Evolutionary conservation across 805 yeast species (phyloP).

Genomic region (Lachancea cidri): DNA sequence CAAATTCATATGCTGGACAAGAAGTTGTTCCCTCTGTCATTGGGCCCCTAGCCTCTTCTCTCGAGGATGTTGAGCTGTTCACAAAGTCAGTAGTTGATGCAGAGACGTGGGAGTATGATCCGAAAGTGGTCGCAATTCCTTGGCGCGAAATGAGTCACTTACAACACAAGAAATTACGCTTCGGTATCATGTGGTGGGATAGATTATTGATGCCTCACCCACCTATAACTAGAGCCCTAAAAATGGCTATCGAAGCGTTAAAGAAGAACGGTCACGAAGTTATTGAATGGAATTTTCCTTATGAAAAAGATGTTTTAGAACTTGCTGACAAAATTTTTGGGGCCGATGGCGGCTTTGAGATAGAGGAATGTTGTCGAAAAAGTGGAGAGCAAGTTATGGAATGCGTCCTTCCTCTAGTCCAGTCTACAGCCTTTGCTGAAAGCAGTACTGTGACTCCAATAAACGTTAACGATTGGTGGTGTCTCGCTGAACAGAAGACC

Average conservation of each 20-base stretch:
- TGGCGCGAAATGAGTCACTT: slow-evolving; percentile 37
- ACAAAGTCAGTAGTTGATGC: slow-evolving; percentile 39
- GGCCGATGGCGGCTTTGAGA: slow-evolving; percentile 34
- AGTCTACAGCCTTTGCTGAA: slow-evolving; percentile 6
- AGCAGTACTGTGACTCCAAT: slow-evolving; percentile 3
- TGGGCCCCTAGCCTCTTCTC: slow-evolving; percentile 48
- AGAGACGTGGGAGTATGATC: slow-evolving; percentile 47
- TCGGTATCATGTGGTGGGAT: slow-evolving; percentile 47
- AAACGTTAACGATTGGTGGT: slow-evolving; percentile 35
- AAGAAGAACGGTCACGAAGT: slow-evolving; percentile 39
- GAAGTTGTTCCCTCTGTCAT: slow-evolving; percentile 49
- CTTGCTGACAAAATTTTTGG: slow-evolving; percentile 28
- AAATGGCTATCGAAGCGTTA: slow-evolving; percentile 24
- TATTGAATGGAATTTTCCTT: slow-evolving; percentile 38
- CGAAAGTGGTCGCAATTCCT: slow-evolving; percentile 45
- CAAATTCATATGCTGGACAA: slow-evolving; percentile 42
- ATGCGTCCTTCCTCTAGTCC: slow-evolving; percentile 25
- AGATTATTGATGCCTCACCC: slow-evolving; percentile 47
- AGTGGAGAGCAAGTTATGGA: slow-evolving; percentile 33
- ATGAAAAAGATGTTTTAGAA: slow-evolving; percentile 21
- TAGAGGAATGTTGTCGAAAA: slow-evolving; percentile 22
- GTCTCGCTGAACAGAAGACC: slow-evolving; percentile 34
- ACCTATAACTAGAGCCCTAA: slow-evolving; percentile 46
- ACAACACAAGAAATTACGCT: slow-evolving; percentile 30
- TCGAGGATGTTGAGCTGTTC: slow-evolving; percentile 47